Base-by-base conservation (phyloP, 805 yeast genomes). In the Kazachstania psychrophila region DNA sequence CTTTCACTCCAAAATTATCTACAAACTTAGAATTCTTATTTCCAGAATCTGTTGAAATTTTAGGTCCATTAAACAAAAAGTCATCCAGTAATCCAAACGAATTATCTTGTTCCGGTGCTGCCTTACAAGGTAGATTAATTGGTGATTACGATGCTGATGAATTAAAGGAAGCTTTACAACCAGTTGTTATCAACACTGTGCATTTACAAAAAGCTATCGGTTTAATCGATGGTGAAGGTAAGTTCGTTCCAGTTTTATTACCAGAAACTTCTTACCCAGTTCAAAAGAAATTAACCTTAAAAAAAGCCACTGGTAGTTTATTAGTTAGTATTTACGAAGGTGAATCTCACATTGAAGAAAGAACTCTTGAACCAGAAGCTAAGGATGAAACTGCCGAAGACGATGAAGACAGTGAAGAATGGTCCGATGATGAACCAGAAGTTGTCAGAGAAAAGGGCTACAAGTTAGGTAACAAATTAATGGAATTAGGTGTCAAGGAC, bases 201-300 rank as follows among this genome's bases (percentile, higher is more conserved):
- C 97, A 92, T 60, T 64, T 87, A 44, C 60, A 73, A 47, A 78
- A 80, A 57, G 80, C 96, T 34, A 76, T 92, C 54, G 98, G 98
- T 61, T 63, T 87, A 47, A 77, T 79, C 56, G 78, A 73, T 51
- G 77, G 76, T 30, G 75, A 76, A 38, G 89, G 86, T 49, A 67
- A 69, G 41, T 84, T 87, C 58, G 70, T 75, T 41, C 74, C 89
- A 28, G 68, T 92, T 30, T 65, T 92, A 37, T 77, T 81, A 42
- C 73, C 77, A 35, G 89, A 87, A 66, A 84, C 97, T 37, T 84
- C 96, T 20, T 77, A 78, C 62, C 98, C 98, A 48, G 82, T 85
- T 56, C 82, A 85, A 65, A 83, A 79, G 64, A 66, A 85, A 12
- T 51, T 83, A 43, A 66, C 74, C 35, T 70, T 89, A 49, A 69